phyloP scores from a whole-genome alignment of 306 rosid species.

The Begonia masoniana region DNA sequence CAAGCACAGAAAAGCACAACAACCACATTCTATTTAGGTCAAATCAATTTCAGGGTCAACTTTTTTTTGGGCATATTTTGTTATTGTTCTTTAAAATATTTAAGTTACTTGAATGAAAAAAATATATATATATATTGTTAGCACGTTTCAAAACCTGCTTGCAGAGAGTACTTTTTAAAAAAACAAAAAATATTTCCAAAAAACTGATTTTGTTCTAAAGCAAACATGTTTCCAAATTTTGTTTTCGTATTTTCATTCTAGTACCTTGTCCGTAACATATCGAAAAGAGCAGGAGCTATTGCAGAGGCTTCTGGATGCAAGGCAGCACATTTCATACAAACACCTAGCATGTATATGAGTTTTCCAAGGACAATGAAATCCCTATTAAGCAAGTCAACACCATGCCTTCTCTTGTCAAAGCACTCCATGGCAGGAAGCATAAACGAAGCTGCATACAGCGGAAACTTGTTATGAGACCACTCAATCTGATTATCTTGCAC shows the following conservation, averaged over 20 bases:
- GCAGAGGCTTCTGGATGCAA: constrained; percentile 92
- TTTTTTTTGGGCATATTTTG: too few species aligned
- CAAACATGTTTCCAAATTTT: too few species aligned
- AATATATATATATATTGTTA: too few species aligned
- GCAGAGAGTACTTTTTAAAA: too few species aligned
- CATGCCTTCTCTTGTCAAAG: constrained; percentile 81
- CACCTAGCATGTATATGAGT: constrained; percentile 80
- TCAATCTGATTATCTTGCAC: constrained; percentile 39
- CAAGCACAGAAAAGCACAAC: background rate
- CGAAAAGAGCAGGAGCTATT: constrained; percentile 65
- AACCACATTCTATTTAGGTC: too few species aligned
- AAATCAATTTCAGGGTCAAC: too few species aligned
- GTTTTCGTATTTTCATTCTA: background rate
- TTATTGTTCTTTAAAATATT: too few species aligned
- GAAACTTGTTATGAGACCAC: constrained; percentile 79
- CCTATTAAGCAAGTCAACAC: constrained; percentile 84
- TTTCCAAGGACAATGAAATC: constrained; percentile 86
- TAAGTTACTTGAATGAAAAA: too few species aligned
- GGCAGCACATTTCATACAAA: constrained; percentile 87
- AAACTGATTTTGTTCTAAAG: too few species aligned
- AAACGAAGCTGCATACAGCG: constrained; percentile 84
- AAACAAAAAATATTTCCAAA: too few species aligned
- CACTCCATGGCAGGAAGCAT: constrained; percentile 98
- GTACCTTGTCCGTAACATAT: constrained; percentile 83
- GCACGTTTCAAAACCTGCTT: too few species aligned